Evolutionary conservation across 305 asterid genomes (phyloP), one percentile per base, ranked within the genome.

Genomic region (Solanum hybrid): DNA sequence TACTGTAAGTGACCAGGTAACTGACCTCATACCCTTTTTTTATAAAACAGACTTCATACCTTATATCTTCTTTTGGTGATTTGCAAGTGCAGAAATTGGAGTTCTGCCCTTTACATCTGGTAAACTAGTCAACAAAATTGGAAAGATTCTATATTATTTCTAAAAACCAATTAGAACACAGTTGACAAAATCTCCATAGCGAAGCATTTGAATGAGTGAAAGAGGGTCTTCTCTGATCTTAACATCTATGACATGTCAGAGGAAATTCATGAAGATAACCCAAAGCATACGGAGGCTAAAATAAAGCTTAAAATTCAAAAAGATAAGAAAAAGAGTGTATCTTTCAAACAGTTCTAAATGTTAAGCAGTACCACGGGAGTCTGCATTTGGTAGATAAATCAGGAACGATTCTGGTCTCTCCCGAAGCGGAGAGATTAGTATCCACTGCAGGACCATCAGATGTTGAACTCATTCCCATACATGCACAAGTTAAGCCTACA

Each of bases 381-480:
- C 83, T 88, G 89, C 89, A 75, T 90, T 90, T 96, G 86, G 99
- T 96, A 41, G 97, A 92, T 76, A 95, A 87, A 95, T 95, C 99
- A 89, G 99, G 99, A 87, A 96, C 91, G 84, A 97, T 95, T 92
- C 98, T 96, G 90, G 93, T 95, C 95, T 97, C 99, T 90, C 99
- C 99, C 57, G 93, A 95, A 88, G 95, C 97, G 76, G 89, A 95
- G 88, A 97, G 95, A 93, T 94, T 94, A 91, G 97, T 94, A 90
- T 94, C 98, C 91, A 91, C 98, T 89, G 99, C 98, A 37, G 98
- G 96, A 90, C 95, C 94, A 93, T 97, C 99, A 89, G 85, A 89
- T 85, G 93, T 90, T 9, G 99, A 97, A 75, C 95, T 90, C 98
- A 96, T 94, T 32, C 90, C 99, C 99, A 97, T 97, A 51, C 95